phyloP scores from a whole-genome alignment of 805 yeast species.

The Suhomyces canberraensis region DNA sequence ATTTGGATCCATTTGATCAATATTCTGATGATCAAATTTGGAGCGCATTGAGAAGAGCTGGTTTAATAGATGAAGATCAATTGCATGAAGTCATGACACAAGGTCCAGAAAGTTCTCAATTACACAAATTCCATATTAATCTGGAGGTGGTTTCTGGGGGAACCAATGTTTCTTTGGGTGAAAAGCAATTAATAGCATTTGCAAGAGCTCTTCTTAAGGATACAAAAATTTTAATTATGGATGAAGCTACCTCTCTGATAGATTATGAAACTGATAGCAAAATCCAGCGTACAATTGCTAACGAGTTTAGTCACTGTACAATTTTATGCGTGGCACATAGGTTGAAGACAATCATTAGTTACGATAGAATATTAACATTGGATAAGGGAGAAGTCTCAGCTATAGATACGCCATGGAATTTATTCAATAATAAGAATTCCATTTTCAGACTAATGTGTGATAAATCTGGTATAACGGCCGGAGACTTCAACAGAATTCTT shows the following conservation, averaged over 20 bases:
- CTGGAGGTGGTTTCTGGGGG: conserved; percentile 66
- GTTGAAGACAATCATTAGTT: conserved; percentile 50
- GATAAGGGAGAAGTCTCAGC: conserved; percentile 1
- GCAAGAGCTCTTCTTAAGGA: conserved; percentile 63
- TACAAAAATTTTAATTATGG: too few relatives aligned
- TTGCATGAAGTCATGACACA: too few relatives aligned
- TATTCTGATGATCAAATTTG: conserved; percentile 12
- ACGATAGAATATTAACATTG: conserved; percentile 1
- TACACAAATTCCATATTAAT: conserved; percentile 64
- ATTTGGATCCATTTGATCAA: conserved; percentile 17
- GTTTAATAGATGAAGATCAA: too few relatives aligned
- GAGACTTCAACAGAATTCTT: too few relatives aligned
- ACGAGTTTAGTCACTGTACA: conserved; percentile 60
- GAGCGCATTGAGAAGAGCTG: conserved; percentile 12
- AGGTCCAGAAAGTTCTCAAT: too few relatives aligned
- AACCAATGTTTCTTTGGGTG: conserved; percentile 71
- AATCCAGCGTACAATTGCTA: conserved; percentile 57
- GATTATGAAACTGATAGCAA: too few relatives aligned
- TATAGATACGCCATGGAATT: background rate
- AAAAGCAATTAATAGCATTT: too few relatives aligned
- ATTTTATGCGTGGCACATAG: conserved; percentile 74
- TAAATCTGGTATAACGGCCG: conserved; percentile 1
- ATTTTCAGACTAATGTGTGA: conserved; percentile 2
- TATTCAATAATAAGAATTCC: background rate
- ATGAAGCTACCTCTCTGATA: conserved; percentile 76